A percentile compares a stretch with the other conserved stretches of the same genome.
Conservation (phyloP, 192 early-diverging fungal species). For the Gaertneriomyces semiglobifer region DNA sequence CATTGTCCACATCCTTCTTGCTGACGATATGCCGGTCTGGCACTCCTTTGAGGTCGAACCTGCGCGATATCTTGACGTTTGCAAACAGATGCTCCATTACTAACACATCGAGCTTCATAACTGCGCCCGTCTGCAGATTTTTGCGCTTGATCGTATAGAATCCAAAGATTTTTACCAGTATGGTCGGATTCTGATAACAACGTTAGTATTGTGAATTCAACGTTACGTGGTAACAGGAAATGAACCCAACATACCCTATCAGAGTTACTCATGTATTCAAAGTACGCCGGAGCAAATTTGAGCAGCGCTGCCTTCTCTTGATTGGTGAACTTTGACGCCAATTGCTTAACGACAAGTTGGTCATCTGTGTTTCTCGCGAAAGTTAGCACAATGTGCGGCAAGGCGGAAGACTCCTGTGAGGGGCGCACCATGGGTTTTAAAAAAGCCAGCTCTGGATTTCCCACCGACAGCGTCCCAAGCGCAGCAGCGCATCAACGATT, state of each 20-base stretch:
- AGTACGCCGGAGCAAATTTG: constrained; percentile 51
- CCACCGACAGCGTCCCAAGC: constrained; percentile 47
- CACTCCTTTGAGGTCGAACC: constrained; percentile 76
- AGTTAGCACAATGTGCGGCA: not conserved
- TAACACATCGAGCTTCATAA: constrained; percentile 43
- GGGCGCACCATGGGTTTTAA: constrained; percentile 67
- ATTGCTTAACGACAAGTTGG: constrained; percentile 46
- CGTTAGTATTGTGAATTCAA: not conserved
- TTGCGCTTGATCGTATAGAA: constrained; percentile 48
- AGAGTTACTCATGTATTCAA: constrained; percentile 39
- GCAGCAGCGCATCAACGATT: constrained; percentile 36
- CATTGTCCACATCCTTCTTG: constrained; percentile 39
- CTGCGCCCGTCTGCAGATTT: constrained; percentile 33
- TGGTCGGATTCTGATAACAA: constrained; percentile 36
- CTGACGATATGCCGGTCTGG: constrained; percentile 53
- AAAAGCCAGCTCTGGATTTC: constrained; percentile 45
- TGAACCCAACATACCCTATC: constrained; percentile 26
- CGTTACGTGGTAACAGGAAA: not conserved
- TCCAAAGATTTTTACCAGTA: constrained; percentile 49
- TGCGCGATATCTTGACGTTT: constrained; percentile 42
- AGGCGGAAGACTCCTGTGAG: not conserved
- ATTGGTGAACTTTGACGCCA: constrained; percentile 54
- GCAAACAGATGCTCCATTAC: constrained; percentile 56
- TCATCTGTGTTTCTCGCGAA: constrained; percentile 42
- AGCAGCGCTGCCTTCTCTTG: constrained; percentile 47